These are phyloP conservation scores for Ogataea hybrid DNA, from an alignment of 1,139 yeast genomes.

Conservation along the genomic window DNA sequence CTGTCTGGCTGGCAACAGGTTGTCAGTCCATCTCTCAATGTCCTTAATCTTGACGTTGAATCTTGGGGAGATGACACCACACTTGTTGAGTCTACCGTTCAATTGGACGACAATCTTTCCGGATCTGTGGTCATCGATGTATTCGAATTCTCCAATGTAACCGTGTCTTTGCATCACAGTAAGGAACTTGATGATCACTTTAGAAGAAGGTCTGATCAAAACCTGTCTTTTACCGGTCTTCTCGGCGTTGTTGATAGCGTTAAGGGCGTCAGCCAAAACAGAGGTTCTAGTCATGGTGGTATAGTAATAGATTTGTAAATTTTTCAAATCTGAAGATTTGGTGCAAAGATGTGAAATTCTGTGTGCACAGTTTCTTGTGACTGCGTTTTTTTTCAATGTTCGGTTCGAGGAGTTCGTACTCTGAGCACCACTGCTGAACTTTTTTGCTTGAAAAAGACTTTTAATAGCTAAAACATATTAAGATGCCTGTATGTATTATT, in stretches of 20 bases:
- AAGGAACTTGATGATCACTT: conserved; percentile 94
- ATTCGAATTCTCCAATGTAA: conserved; percentile 98
- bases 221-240: conserved; percentile 99
- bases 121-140: conserved; percentile 97
- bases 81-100: conserved; percentile 97
- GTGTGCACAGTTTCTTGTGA: conserved; percentile 8
- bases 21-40: conserved; percentile 96
- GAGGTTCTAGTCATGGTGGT: conserved; percentile 91
- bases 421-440: conserved; percentile 2
- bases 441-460: conserved; percentile 7
- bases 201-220: conserved; percentile 95
- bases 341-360: conserved; percentile 13
- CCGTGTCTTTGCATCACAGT: conserved; percentile 97
- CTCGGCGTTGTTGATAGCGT: conserved; percentile 98
- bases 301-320: conserved; percentile 3
- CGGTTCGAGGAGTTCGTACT: conserved; percentile 1
- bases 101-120: conserved; percentile 95
- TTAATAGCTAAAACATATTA: conserved; percentile 13
- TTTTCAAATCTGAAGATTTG: conserved; percentile 4
- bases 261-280: conserved; percentile 97
- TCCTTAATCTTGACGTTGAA: conserved; percentile 92
- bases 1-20: conserved; percentile 97
- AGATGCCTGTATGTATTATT: conserved; percentile 23
- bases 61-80: conserved; percentile 98
- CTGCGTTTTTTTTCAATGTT: conserved; percentile 12